These are phyloP conservation scores for Ganoderma resinaceum DNA, from an alignment of 1,284 basidiomycete species.

Conservation along the genomic window DNA sequence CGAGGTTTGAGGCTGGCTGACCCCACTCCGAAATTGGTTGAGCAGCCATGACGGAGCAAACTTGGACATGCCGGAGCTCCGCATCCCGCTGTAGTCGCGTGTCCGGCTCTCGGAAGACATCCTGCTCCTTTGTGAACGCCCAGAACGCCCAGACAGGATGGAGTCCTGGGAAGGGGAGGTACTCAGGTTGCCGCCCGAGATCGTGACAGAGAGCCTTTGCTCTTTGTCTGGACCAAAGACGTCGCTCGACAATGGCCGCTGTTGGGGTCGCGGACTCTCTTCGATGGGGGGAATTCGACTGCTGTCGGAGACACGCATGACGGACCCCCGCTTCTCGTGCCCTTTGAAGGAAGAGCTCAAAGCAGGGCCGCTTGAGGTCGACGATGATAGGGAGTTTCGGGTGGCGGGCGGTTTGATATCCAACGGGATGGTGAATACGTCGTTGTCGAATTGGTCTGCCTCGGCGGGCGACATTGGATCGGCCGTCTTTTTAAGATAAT, in stretches of 20 bases:
- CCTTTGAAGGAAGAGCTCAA: constrained; percentile 43
- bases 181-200: constrained; percentile 48
- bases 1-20: constrained; percentile 66
- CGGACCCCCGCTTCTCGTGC: constrained; percentile 49
- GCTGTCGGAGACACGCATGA: constrained; percentile 47
- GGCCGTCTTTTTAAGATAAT: constrained; percentile 14
- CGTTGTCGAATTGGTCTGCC: constrained; percentile 75
- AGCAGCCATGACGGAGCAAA: constrained; percentile 78
- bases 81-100: constrained; percentile 40
- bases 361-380: constrained; percentile 44
- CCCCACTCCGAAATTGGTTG: constrained; percentile 70
- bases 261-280: constrained; percentile 64
- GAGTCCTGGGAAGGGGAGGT: constrained; percentile 79
- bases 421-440: constrained; percentile 62
- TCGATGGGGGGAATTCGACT: constrained; percentile 66
- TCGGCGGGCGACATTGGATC: constrained; percentile 52
- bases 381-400: constrained; percentile 51
- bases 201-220: constrained; percentile 40
- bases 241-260: constrained; percentile 57
- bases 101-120: constrained; percentile 27
- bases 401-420: constrained; percentile 44
- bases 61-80: constrained; percentile 59
- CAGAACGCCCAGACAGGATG: constrained; percentile 60
- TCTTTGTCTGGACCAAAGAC: constrained; percentile 39
- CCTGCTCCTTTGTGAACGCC: constrained; percentile 40